Percentiles rank a stretch among this genome's conserved stretches.
Conservation (phyloP, 225 moss, liverwort and hornwort species). For the Marchantia polymorpha region DNA sequence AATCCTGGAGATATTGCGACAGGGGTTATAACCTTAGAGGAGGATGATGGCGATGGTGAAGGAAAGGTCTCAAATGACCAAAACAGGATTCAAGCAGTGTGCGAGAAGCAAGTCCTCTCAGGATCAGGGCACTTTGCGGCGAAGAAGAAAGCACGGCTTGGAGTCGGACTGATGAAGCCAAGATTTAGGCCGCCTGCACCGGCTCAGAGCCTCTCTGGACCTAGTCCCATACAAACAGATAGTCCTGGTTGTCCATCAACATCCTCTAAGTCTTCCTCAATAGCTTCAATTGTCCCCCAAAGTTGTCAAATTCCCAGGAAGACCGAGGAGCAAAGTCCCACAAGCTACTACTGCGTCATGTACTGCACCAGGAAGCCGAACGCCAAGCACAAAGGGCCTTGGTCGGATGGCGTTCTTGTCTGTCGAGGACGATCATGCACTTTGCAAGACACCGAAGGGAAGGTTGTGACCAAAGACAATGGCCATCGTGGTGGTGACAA, state of each 20-base stretch:
- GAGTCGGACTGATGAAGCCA: background rate
- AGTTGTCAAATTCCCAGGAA: slow-evolving; percentile 7
- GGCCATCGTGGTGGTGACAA: slow-evolving; percentile 57
- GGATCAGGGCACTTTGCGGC: background rate
- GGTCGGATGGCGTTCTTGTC: slow-evolving; percentile 76
- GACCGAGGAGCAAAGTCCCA: slow-evolving; percentile 14
- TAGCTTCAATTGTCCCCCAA: background rate
- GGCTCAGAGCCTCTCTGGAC: background rate
- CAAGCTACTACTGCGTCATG: slow-evolving; percentile 69
- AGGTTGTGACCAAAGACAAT: slow-evolving; percentile 50
- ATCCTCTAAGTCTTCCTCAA: background rate
- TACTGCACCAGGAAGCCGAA: slow-evolving; percentile 68
- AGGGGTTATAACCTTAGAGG: background rate
- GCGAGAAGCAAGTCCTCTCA: background rate
- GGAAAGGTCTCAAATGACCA: background rate
- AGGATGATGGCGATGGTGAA: background rate
- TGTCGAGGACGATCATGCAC: slow-evolving; percentile 64
- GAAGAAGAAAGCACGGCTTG: slow-evolving; percentile 11
- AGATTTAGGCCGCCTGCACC: background rate
- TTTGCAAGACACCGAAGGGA: slow-evolving; percentile 72
- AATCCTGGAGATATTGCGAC: too few relatives aligned
- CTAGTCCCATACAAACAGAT: background rate
- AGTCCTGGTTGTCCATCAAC: background rate
- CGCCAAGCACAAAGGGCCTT: slow-evolving; percentile 84
- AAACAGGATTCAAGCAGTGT: background rate